Percentiles rank a stretch among this genome's conserved stretches.
These are phyloP conservation scores for Rhizophagus prolifer DNA, from an alignment of 192 early-diverging fungal genomes.

Conservation along the genomic window DNA sequence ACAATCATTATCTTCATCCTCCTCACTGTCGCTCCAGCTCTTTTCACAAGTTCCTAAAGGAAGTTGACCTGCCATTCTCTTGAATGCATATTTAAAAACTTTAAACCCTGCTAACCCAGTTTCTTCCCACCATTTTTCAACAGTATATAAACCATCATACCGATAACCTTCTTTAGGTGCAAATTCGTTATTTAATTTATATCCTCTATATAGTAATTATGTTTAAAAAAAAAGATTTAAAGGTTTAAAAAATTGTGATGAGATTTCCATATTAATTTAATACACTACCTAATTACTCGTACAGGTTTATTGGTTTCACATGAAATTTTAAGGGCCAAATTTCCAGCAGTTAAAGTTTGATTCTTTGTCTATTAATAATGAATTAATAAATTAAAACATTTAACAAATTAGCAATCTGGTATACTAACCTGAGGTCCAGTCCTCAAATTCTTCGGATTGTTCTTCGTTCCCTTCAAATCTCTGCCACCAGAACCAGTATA, in stretches of 20 bases:
- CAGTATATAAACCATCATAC: slow-evolving; percentile 20
- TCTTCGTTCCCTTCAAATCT: slow-evolving; percentile 14
- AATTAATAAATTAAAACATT: not conserved
- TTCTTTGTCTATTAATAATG: not conserved
- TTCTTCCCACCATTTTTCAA: slow-evolving; percentile 22
- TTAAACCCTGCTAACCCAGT: not conserved
- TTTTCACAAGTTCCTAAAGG: slow-evolving; percentile 13
- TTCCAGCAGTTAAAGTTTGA: not conserved
- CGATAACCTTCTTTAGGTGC: slow-evolving; percentile 18
- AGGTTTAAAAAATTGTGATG: not conserved
- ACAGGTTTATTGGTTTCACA: slow-evolving; percentile 19
- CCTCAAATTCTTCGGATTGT: slow-evolving; percentile 14
- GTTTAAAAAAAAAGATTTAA: not conserved
- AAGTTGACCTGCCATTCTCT: slow-evolving; percentile 7
- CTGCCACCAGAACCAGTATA: slow-evolving; percentile 24
- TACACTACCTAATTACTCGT: not conserved
- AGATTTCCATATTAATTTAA: not conserved
- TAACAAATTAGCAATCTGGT: no score
- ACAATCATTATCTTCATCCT: slow-evolving; percentile 16
- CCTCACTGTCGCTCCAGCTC: slow-evolving; percentile 5
- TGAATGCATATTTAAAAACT: slow-evolving; percentile 14
- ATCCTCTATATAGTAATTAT: not conserved
- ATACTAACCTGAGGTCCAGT: slow-evolving; percentile 4
- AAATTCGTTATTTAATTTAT: not conserved
- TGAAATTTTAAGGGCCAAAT: slow-evolving; percentile 17